A percentile compares a stretch with the other conserved stretches of the same genome.
These are phyloP conservation scores for Arthroderma sp. DNA, from an alignment of 2,329 filamentous ascomycete genomes.

Conservation along the genomic window DNA sequence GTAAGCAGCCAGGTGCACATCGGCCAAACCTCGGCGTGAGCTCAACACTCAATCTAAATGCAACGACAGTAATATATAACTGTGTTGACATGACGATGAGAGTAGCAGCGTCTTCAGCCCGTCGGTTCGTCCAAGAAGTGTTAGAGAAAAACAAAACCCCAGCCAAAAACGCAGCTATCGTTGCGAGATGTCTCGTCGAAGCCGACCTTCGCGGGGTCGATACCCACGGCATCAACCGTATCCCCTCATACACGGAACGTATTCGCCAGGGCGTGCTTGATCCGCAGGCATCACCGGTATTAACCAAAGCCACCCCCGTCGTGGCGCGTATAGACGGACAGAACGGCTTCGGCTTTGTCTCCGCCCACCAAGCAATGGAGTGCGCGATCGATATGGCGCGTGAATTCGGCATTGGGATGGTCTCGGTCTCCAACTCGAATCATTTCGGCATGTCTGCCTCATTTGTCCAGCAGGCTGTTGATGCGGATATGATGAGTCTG, in stretches of 20 bases:
- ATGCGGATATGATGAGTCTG: conserved; percentile 56
- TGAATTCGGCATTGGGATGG: conserved; percentile 59
- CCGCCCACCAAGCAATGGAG: conserved; percentile 52
- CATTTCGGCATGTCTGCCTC: conserved; percentile 77
- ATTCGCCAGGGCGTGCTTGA: conserved; percentile 58
- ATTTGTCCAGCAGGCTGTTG: conserved; percentile 64
- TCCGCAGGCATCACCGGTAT: conserved; percentile 43
- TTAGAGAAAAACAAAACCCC: conserved; percentile 51
- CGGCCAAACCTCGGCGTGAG: too few relatives aligned
- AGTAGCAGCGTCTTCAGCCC: conserved; percentile 19
- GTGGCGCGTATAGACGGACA: conserved; percentile 55
- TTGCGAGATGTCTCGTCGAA: conserved; percentile 56
- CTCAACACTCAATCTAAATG: too few relatives aligned
- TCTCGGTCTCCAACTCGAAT: conserved; percentile 61
- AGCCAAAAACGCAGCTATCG: conserved; percentile 43
- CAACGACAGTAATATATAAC: too few relatives aligned
- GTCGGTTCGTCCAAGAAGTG: conserved; percentile 39
- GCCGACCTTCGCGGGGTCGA: conserved; percentile 70
- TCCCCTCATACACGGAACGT: conserved; percentile 64
- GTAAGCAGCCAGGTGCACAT: too few relatives aligned
- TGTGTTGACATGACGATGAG: background rate
- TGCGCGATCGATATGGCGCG: conserved; percentile 54
- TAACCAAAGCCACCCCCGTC: conserved; percentile 54
- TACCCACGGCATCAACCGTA: conserved; percentile 64
- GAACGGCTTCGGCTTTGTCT: conserved; percentile 65